phyloP scores from a whole-genome alignment of 2,329 filamentous ascomycete genomes.

The Phialophora macrospora region DNA sequence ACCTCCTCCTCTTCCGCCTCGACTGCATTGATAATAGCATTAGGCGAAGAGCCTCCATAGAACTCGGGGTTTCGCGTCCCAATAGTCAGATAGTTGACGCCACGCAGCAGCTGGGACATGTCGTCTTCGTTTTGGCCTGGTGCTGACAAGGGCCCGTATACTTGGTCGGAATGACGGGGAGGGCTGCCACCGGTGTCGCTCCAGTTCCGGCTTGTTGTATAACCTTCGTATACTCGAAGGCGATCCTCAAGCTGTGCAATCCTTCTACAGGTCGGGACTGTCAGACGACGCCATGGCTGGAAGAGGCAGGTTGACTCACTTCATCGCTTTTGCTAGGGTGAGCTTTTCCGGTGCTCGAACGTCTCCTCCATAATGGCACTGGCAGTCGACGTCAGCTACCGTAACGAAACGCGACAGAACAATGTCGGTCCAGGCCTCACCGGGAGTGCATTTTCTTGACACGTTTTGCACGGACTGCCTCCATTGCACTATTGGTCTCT shows the following conservation, averaged over 20 bases:
- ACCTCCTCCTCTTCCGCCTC: conserved; percentile 1
- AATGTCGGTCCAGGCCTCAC: background rate
- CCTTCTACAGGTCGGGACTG: background rate
- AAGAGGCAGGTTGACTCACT: conserved; percentile 1
- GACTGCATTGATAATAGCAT: conserved; percentile 24
- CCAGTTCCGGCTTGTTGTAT: background rate
- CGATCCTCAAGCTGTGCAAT: conserved; percentile 28
- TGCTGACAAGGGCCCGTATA: conserved; percentile 4
- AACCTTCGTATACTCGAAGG: conserved; percentile 23
- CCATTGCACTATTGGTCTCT: conserved; percentile 6
- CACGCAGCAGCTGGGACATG: conserved; percentile 22
- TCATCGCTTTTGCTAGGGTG: conserved; percentile 25
- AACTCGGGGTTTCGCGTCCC: conserved; percentile 22
- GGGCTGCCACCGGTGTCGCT: background rate
- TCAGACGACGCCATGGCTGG: background rate
- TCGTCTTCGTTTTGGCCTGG: conserved; percentile 18
- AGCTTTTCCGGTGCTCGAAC: conserved; percentile 15
- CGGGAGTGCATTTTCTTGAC: conserved; percentile 5
- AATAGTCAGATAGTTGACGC: conserved; percentile 19
- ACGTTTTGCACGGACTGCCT: conserved; percentile 15
- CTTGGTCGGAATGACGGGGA: background rate
- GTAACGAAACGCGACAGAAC: background rate
- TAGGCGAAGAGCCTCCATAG: conserved; percentile 24
- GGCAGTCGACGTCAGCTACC: conserved; percentile 2
- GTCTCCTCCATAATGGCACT: conserved; percentile 23